Evolutionary conservation across 2,329 filamentous ascomycete species (phyloP).

Genomic region (Colletotrichum magnum): DNA sequence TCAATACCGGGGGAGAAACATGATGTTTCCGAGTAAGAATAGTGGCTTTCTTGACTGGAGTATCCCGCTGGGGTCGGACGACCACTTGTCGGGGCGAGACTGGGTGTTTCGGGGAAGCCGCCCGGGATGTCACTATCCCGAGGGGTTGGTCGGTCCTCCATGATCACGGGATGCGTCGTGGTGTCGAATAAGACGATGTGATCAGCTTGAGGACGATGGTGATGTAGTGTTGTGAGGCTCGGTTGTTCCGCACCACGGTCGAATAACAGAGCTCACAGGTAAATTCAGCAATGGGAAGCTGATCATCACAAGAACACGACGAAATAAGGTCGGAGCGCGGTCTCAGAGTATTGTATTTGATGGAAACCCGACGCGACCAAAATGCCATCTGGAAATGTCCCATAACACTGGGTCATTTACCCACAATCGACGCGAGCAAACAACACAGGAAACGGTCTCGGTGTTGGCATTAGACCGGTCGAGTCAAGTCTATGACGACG

Average conservation of each 20-base stretch:
- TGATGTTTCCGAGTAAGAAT: neutral
- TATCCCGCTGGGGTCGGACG: slow-evolving; percentile 27
- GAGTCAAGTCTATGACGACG: slow-evolving; percentile 35
- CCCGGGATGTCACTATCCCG: slow-evolving; percentile 50
- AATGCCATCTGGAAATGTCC: neutral
- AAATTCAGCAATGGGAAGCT: too few relatives aligned
- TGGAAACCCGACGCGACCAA: neutral
- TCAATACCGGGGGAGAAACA: neutral
- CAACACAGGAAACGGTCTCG: slow-evolving; percentile 1
- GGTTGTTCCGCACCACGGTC: too few relatives aligned
- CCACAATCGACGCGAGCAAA: slow-evolving; percentile 15
- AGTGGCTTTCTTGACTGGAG: neutral
- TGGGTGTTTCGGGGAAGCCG: slow-evolving; percentile 50
- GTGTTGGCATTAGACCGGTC: slow-evolving; percentile 11
- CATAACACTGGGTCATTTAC: neutral
- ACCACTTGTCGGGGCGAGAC: slow-evolving; percentile 39
- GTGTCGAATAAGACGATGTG: neutral
- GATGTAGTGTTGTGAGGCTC: too few relatives aligned
- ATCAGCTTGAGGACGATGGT: too few relatives aligned
- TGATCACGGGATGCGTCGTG: slow-evolving; percentile 27
- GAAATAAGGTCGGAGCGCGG: neutral
- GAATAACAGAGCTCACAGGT: too few relatives aligned
- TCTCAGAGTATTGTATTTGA: neutral
- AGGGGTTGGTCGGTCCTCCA: slow-evolving; percentile 48
- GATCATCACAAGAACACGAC: neutral